Evolutionary conservation across 1,139 yeast genomes (phyloP), one percentile per base, ranked within the genome.

Genomic region (Scheffersomyces titani): DNA sequence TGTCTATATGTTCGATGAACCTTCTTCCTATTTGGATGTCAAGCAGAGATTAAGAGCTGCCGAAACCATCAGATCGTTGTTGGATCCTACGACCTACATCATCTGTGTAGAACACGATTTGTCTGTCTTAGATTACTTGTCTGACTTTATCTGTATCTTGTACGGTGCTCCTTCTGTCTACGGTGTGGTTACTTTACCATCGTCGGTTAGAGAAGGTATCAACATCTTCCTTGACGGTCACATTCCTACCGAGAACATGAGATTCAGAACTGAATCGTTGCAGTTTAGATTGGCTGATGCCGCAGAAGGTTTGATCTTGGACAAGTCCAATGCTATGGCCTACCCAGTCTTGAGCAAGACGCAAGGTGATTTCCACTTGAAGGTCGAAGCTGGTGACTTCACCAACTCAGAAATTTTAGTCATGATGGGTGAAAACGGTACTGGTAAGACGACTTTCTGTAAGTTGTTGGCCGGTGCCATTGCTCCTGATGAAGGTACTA

Each of bases 361-460:
- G 52, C 93, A 92, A 82, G 99, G 99, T 70, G 98, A 92, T 75
- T 94, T 94, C 89, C 86, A 85, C 69, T 83, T 94, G 73, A 80
- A 76, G 60, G 89, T 96, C 61, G 89, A 90, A 70, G 72, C 84
- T 50, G 99, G 99, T 78, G 94, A 90, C 60, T 94, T 93, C 77
- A 89, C 97, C 59, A 97, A 94, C 74, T 91, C 98, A 50, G 99
- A 94, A 80, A 94, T 94, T 68, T 84, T 94, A 70, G 99, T 94
- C 59, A 92, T 94, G 98, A 93, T 94, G 97, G 99, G 99, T 73
- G 99, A 94, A 80, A 94, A 94, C 74, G 99, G 99, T 81, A 94
- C 99, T 22, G 99, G 99, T 82, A 94, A 94, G 80, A 94, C 99
- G 50, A 94, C 99, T 7, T 89, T 94, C 81, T 93, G 98, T 84